These are phyloP conservation scores for Aspergillus japonicus DNA, from an alignment of 2,329 filamentous ascomycete genomes.

Conservation along the genomic window DNA sequence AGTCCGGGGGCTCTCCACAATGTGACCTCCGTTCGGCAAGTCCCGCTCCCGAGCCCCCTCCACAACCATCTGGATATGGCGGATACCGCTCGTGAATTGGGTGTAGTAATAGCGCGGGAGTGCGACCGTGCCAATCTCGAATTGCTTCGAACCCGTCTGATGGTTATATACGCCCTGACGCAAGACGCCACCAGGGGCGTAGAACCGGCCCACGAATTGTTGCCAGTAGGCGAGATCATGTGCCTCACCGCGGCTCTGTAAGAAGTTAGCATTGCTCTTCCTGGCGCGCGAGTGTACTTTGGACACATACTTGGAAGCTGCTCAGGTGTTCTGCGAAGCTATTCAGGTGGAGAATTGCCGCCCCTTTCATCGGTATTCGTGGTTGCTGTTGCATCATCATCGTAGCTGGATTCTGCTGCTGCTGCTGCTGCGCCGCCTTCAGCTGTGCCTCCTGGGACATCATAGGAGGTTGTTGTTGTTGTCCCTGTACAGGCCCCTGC, in stretches of 20 bases:
- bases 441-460: slow-evolving; percentile 41
- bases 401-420: slow-evolving; percentile 35
- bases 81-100: slow-evolving; percentile 82
- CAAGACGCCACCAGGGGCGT: slow-evolving; percentile 73
- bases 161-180: slow-evolving; percentile 63
- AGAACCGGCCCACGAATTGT: slow-evolving; percentile 75
- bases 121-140: slow-evolving; percentile 78
- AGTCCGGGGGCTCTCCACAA: slow-evolving; percentile 72
- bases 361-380: slow-evolving; percentile 40
- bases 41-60: slow-evolving; percentile 63
- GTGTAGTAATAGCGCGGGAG: slow-evolving; percentile 87
- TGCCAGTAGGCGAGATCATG: slow-evolving; percentile 77
- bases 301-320: slow-evolving; percentile 55
- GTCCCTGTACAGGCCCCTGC: slow-evolving; percentile 37
- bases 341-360: slow-evolving; percentile 54
- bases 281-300: background rate
- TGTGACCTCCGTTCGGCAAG: slow-evolving; percentile 64
- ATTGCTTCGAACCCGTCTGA: slow-evolving; percentile 69
- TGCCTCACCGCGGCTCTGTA: slow-evolving; percentile 57
- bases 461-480: slow-evolving; percentile 40
- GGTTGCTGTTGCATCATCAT: slow-evolving; percentile 40
- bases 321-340: slow-evolving; percentile 58
- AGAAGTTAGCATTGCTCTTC: slow-evolving; percentile 14
- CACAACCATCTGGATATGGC: slow-evolving; percentile 79
- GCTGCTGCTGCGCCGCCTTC: slow-evolving; percentile 39